These are phyloP conservation scores for Salix suchowensis DNA, from an alignment of 345 rosid genomes.

Conservation along the genomic window DNA sequence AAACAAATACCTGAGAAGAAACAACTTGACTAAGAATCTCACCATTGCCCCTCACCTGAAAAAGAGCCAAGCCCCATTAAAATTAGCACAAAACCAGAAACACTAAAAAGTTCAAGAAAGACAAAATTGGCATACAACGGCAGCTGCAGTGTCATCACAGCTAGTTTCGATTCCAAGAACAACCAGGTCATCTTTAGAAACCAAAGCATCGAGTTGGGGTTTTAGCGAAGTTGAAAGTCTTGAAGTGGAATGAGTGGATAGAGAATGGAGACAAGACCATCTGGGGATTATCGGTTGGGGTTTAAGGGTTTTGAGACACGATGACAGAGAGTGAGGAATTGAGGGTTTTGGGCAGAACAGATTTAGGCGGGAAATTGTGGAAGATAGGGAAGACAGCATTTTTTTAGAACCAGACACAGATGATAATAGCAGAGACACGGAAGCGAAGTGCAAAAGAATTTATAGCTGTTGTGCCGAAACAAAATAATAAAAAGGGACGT, in stretches of 20 bases:
- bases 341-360: slow-evolving; percentile 22
- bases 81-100: not conserved
- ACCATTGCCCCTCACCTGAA: slow-evolving; percentile 80
- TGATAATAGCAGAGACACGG: not conserved
- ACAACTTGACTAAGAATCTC: slow-evolving; percentile 87
- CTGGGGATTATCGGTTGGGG: slow-evolving; percentile 6
- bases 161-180: slow-evolving; percentile 94
- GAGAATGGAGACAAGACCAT: slow-evolving; percentile 13
- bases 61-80: not conserved
- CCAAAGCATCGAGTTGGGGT: not conserved
- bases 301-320: slow-evolving; percentile 10
- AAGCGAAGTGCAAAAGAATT: too few relatives aligned
- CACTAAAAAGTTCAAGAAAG: not conserved
- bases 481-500: too few relatives aligned
- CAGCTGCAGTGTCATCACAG: slow-evolving; percentile 97
- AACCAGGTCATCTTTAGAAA: slow-evolving; percentile 46
- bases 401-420: not conserved
- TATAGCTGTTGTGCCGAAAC: too few relatives aligned
- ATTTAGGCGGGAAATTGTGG: slow-evolving; percentile 46
- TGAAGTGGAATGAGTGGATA: slow-evolving; percentile 18
- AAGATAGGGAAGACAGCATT: slow-evolving; percentile 34
- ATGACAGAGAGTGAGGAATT: slow-evolving; percentile 8
- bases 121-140: slow-evolving; percentile 47
- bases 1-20: slow-evolving; percentile 71
- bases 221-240: slow-evolving; percentile 5